Evolutionary conservation across 176 grass and related monocot species (phyloP).

Genomic region (barley (Hordeum vulgare)): MorexV3_pseudomolecules_assembly NC_058523.1:18366187-18366686

Average conservation of each 20-base stretch:
- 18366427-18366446: neutral
- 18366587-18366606: neutral
- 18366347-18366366: no score
- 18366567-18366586: neutral
- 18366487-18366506: slow-evolving; percentile 19
- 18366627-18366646: slow-evolving; percentile 1
- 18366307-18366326: no score
- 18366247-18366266: no score
- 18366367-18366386: neutral
- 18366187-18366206: no score
- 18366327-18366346: neutral
- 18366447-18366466: neutral
- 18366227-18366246: no score
- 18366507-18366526: slow-evolving; percentile 37
- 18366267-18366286: no score
- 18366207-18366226: no score
- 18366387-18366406: neutral
- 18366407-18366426: neutral
- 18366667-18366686: slow-evolving; percentile 11
- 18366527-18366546: slow-evolving; percentile 36
- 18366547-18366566: slow-evolving; percentile 19
- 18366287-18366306: no score
- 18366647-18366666: slow-evolving; percentile 14
- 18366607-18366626: slow-evolving; percentile 4
- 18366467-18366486: neutral